Base-by-base conservation (phyloP, 2,329 filamentous ascomycete genomes). In the Aspergillus calidoustus region DNA sequence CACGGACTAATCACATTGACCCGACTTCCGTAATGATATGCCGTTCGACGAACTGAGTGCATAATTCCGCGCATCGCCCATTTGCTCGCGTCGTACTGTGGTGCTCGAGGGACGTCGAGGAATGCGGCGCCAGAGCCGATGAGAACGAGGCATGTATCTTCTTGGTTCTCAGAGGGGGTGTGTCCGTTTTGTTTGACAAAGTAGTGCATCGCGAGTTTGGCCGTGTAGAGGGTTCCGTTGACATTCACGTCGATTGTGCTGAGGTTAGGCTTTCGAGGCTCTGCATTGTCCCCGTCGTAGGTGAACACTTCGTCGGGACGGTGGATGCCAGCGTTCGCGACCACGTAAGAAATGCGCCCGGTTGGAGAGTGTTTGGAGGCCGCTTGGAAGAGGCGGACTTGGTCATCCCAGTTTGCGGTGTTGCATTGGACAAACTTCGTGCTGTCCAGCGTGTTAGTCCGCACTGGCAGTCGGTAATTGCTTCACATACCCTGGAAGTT, bases 1-100 rank as follows among this genome's bases (percentile, higher is more conserved):
- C 75, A 78, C 3, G 77, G 76, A 4, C 73, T 74, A 43, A 79
- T 75, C 28, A 76, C 63, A 53, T 77, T 77, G 3, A 79, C 71
- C 0, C 78, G 71, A 57, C 72, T 76, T 3, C 75, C 68, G 41
- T 76, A 69, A 46, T 71, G 69, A 57, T 68, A 73, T 4, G 71
- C 64, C 6, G 73, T 76, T 28, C 71, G 64, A 43, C 76, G 61
- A 47, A 79, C 59, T 11, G 71, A 68, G 60, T 74, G 74, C 72
- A 79, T 75, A n/a, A 79, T 72, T 1, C 76, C 76, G 50, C 77
- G 69, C 55, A 75, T 69, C 4, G 69, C 76, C 67, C 74, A 79
- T 62, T 80, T 80, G 15, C 72, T 74, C 4, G 69, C 69, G 31
- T 67, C 65, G 65, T 80, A 80, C 55, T 74, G 71, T n/a, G 73